Conservation (phyloP, 2,329 filamentous ascomycete species). For the Hypoxylon sp. region DNA sequence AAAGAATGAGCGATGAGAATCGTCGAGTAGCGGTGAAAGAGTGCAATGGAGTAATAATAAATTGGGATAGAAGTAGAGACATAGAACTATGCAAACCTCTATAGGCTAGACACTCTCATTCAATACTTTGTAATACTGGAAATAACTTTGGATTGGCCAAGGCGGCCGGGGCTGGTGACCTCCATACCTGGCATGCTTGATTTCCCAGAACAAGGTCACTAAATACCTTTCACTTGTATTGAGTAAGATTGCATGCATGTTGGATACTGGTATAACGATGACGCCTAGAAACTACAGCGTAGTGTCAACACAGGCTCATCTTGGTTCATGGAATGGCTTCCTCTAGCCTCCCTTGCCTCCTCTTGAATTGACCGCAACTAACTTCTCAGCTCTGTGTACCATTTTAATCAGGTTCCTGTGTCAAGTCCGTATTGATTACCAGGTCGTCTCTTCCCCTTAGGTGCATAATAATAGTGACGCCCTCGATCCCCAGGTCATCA, state of each 20-base stretch:
- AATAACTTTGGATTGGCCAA: too few species aligned
- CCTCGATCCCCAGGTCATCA: slow-evolving; percentile 62
- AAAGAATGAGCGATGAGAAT: neutral
- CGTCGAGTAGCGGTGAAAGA: neutral
- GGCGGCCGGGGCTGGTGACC: too few species aligned
- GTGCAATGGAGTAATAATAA: neutral
- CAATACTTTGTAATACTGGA: too few species aligned
- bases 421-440: slow-evolving; percentile 66
- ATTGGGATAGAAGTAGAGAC: neutral
- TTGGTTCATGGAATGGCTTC: neutral
- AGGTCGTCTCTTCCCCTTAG: slow-evolving; percentile 65
- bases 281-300: slow-evolving; percentile 21
- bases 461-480: slow-evolving; percentile 67
- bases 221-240: neutral
- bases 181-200: too few species aligned
- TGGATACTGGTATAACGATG: slow-evolving; percentile 38
- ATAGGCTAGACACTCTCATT: neutral
- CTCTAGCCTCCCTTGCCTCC: neutral
- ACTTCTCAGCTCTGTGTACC: neutral
- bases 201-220: too few species aligned
- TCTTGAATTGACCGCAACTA: neutral
- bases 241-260: slow-evolving; percentile 2
- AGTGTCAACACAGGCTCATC: slow-evolving; percentile 11
- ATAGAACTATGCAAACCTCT: neutral
- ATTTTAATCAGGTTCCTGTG: slow-evolving; percentile 25